Base-by-base conservation (phyloP, 1,284 basidiomycete genomes). In the Abortiporus biennis region DNA sequence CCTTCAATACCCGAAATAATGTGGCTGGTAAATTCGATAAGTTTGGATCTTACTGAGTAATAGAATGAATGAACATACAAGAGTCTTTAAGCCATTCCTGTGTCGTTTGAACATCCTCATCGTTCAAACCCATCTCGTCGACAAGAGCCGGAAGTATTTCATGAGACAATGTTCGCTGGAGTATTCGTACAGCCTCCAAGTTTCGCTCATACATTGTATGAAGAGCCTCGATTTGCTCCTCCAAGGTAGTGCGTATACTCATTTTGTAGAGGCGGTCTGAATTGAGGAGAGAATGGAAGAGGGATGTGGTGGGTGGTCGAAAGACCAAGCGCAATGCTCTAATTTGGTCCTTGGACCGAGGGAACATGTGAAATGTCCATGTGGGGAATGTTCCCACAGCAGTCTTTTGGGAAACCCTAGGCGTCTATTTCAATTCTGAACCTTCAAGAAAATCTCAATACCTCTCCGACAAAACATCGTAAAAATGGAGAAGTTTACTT, bases 1-100 rank as follows among this genome's bases (percentile, higher is more conserved):
- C 84, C 62, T 74, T 74, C 41, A 74, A 65, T 46, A 80, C 72
- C 51, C 80, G 78, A 61, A 86, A 86, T 20, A 85, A 61, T 8
- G 80, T 72, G 23, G 64, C 82, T 85, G 54, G 27, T 25, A 19
- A 30, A 38, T 11, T 3, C n/a, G n/a, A 4, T n/a, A n/a, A n/a
- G n/a, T n/a, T n/a, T n/a, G n/a, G n/a, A n/a, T n/a, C n/a, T n/a
- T n/a, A n/a, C n/a, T n/a, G n/a, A n/a, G n/a, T n/a, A n/a, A n/a
- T 16, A 43, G 32, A 40, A 43, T 22, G 35, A 29, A n/a, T 25
- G 32, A 37, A 52, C 55, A 42, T 50, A 60, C 58, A 47, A 19
- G 69, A 72, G 64, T 86, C 83, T 34, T 67, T 59, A 35, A 85
- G 60, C 80, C 80, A 86, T 54, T 72, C 68, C 32, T 58, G 66